A percentile compares a stretch with the other conserved stretches of the same genome.
phyloP scores from a whole-genome alignment of 208 protist species.

The Polymyxa betae region DNA sequence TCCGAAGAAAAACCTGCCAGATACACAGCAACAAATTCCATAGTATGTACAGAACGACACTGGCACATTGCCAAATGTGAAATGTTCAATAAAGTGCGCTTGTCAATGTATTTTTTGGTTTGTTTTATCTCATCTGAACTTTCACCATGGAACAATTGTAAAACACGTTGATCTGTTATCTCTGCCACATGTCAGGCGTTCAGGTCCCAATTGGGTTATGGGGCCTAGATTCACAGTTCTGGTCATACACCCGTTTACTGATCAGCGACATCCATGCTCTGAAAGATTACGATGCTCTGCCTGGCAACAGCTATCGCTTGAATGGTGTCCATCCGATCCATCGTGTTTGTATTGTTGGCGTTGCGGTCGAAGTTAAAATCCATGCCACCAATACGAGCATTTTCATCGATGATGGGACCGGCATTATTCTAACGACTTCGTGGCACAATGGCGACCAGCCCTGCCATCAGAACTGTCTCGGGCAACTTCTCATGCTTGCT shows the following conservation, averaged over 20 bases:
- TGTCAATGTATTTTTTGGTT: too few species aligned
- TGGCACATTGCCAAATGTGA: too few species aligned
- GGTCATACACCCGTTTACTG: background rate
- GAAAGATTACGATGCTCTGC: background rate
- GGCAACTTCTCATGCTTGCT: background rate
- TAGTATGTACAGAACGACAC: too few species aligned
- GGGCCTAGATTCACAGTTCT: slow-evolving; percentile 10
- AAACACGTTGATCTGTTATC: too few species aligned
- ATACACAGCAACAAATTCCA: too few species aligned
- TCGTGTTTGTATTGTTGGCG: slow-evolving; percentile 30
- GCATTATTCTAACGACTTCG: background rate
- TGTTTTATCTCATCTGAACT: too few species aligned
- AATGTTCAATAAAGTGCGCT: too few species aligned
- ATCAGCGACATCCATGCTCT: slow-evolving; percentile 20
- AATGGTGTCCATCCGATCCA: slow-evolving; percentile 7
- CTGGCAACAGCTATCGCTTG: background rate
- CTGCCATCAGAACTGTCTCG: background rate
- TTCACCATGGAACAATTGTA: too few species aligned
- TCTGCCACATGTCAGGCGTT: too few species aligned
- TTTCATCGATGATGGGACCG: slow-evolving; percentile 32
- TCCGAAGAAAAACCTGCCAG: too few species aligned
- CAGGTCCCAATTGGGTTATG: too few species aligned
- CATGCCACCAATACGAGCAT: slow-evolving; percentile 4
- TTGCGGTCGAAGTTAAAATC: background rate
- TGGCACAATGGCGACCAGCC: background rate